Conservation (phyloP, 176 grass and related monocot species). For the Oryza australiensis region DNA sequence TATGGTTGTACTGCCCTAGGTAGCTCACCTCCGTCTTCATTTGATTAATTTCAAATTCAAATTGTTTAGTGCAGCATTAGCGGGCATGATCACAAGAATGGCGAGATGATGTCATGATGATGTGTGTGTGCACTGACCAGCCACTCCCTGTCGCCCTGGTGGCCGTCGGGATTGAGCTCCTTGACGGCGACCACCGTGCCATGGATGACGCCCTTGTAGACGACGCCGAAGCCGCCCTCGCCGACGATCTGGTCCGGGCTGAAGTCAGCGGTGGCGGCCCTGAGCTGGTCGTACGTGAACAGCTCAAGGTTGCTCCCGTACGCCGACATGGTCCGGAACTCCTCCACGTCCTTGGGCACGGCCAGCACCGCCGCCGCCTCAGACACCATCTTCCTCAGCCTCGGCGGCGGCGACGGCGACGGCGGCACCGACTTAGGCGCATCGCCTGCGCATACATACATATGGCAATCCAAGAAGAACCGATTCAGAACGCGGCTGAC, state of each 20-base stretch:
- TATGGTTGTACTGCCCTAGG: conserved; percentile 65
- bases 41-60: neutral
- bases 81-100: neutral
- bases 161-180: conserved; percentile 65
- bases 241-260: conserved; percentile 56
- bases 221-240: conserved; percentile 81
- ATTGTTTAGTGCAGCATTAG: too few relatives aligned
- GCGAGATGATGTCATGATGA: neutral
- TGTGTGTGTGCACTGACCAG: conserved; percentile 40
- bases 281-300: conserved; percentile 66
- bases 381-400: conserved; percentile 54
- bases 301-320: conserved; percentile 51
- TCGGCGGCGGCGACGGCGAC: conserved; percentile 15
- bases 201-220: conserved; percentile 53
- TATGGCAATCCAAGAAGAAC: neutral
- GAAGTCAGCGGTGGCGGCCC: conserved; percentile 54
- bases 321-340: conserved; percentile 57
- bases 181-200: conserved; percentile 59
- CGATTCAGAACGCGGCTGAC: neutral
- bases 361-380: conserved; percentile 40
- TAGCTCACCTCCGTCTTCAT: conserved; percentile 74
- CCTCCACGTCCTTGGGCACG: conserved; percentile 69
- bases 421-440: neutral
- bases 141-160: conserved; percentile 87
- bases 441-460: neutral